These are phyloP conservation scores for Sophora flavescens DNA, from an alignment of 306 rosid genomes.

Conservation along the genomic window DNA sequence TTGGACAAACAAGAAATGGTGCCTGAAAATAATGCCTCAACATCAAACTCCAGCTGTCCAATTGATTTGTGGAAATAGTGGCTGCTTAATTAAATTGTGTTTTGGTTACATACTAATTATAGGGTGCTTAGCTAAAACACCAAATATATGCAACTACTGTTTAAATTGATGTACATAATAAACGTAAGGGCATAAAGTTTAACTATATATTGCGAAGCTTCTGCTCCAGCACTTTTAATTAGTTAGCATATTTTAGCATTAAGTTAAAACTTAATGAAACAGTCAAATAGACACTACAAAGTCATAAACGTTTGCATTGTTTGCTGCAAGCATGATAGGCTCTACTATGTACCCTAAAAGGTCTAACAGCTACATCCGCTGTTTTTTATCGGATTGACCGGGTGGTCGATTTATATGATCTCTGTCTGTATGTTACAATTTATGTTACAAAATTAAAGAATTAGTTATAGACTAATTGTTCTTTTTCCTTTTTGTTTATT, in stretches of 20 bases:
- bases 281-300: not conserved
- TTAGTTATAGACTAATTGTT: constrained; percentile 33
- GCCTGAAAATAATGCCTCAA: constrained; percentile 63
- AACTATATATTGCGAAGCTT: constrained; percentile 46
- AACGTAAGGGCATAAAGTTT: constrained; percentile 54
- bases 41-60: constrained; percentile 63
- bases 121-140: constrained; percentile 40
- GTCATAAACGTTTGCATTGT: constrained; percentile 16
- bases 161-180: constrained; percentile 71
- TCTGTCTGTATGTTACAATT: constrained; percentile 45
- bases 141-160: constrained; percentile 31
- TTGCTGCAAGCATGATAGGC: constrained; percentile 24
- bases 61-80: constrained; percentile 72
- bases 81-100: not conserved
- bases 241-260: constrained; percentile 30
- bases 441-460: constrained; percentile 36
- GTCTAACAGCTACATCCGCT: constrained; percentile 54
- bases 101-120: constrained; percentile 54
- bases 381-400: constrained; percentile 52
- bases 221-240: constrained; percentile 36
- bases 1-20: constrained; percentile 64
- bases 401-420: constrained; percentile 47
- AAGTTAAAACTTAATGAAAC: constrained; percentile 20
- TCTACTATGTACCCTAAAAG: constrained; percentile 40
- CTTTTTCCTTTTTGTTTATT: not conserved